These are phyloP conservation scores for Termitomyces sp. DNA, from an alignment of 768 basidiomycete species.

Conservation along the genomic window DNA sequence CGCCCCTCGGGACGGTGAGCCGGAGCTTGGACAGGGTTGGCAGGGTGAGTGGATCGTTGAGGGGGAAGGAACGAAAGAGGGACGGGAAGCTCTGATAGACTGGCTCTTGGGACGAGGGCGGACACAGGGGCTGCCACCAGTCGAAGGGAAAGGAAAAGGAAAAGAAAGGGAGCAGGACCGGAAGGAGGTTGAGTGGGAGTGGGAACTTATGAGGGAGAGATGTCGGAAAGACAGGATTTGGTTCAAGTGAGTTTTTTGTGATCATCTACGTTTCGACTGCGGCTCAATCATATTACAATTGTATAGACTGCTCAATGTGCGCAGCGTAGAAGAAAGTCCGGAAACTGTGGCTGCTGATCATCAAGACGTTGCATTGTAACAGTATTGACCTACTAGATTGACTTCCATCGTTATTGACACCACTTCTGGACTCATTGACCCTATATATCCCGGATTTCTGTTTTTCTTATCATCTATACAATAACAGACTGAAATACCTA, in stretches of 20 bases:
- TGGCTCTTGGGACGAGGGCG: constrained; percentile 31
- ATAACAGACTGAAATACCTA: no score
- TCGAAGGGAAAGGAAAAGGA: constrained; percentile 63
- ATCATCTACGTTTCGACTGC: neutral
- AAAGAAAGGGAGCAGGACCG: constrained; percentile 45
- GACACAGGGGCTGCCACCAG: constrained; percentile 48
- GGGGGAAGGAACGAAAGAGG: constrained; percentile 45
- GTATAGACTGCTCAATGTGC: constrained; percentile 2
- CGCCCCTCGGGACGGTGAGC: constrained; percentile 63
- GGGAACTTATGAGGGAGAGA: constrained; percentile 11
- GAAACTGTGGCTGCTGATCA: neutral
- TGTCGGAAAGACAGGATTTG: constrained; percentile 9
- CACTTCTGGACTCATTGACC: neutral
- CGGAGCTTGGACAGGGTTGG: constrained; percentile 52
- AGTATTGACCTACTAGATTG: neutral
- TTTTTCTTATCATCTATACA: neutral
- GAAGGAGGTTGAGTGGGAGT: constrained; percentile 9
- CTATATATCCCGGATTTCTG: neutral
- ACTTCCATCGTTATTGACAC: neutral
- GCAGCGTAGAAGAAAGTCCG: neutral
- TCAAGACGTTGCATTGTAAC: neutral
- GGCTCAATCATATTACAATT: neutral
- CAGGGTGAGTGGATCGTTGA: constrained; percentile 12
- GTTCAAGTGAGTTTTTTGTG: constrained; percentile 4
- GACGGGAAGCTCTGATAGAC: constrained; percentile 58